phyloP scores from a whole-genome alignment of 768 basidiomycete species.

The Vararia minispora region DNA sequence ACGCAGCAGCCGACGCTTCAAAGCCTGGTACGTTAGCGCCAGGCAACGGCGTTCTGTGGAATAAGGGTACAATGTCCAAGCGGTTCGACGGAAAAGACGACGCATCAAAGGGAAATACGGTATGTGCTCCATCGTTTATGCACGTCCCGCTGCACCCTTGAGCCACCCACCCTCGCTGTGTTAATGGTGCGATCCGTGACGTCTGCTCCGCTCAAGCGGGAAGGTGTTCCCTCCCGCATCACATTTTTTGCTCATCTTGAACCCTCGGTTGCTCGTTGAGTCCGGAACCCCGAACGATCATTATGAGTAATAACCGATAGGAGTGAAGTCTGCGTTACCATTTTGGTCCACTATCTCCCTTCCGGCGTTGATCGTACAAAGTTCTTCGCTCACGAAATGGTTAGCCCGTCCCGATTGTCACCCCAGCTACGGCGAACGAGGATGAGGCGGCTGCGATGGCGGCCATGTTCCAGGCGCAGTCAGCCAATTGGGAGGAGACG shows the following conservation, averaged over 20 bases:
- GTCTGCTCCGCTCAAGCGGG: no score
- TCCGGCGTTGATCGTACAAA: slow-evolving; percentile 1
- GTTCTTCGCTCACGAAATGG: no score
- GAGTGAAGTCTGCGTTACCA: no score
- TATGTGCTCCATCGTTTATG: slow-evolving; percentile 21
- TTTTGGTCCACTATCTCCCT: slow-evolving; percentile 4
- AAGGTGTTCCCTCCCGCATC: no score
- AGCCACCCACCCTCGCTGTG: no score
- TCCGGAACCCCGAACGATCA: no score
- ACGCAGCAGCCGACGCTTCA: slow-evolving; percentile 27
- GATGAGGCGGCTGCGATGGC: slow-evolving; percentile 95
- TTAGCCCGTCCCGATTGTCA: no score
- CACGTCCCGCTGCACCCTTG: no score
- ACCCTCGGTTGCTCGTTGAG: no score
- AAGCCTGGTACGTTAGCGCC: slow-evolving; percentile 16
- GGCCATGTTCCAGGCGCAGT: slow-evolving; percentile 96
- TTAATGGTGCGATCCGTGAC: no score
- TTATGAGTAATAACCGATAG: no score
- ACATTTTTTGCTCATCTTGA: no score
- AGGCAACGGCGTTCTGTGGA: slow-evolving; percentile 40
- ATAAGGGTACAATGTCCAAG: slow-evolving; percentile 59
- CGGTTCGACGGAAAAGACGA: slow-evolving; percentile 87
- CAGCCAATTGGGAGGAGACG: slow-evolving; percentile 94
- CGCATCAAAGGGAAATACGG: slow-evolving; percentile 18
- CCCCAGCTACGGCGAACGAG: slow-evolving; percentile 32